Conservation (phyloP, 1,139 yeast species). For the Kodamaea derodonti region DNA sequence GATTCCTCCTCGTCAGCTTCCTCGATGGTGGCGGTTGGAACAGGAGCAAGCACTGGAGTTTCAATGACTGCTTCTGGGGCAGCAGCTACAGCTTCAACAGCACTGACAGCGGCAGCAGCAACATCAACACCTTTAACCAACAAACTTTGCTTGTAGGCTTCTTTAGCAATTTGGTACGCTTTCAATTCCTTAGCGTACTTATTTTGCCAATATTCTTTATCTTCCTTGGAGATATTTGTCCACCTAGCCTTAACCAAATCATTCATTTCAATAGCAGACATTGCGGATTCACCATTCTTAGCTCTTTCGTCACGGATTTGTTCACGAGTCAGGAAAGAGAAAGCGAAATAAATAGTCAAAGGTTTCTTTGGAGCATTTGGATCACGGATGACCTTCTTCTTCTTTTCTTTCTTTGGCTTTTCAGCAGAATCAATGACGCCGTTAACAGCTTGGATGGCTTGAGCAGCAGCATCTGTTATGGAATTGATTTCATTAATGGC, state of each 20-base stretch:
- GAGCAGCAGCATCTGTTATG: slow-evolving; percentile 11
- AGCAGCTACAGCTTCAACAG: slow-evolving; percentile 14
- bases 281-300: slow-evolving; percentile 54
- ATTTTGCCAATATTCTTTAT: slow-evolving; percentile 73
- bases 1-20: slow-evolving; percentile 9
- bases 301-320: slow-evolving; percentile 62
- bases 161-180: slow-evolving; percentile 60
- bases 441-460: slow-evolving; percentile 3
- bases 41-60: slow-evolving; percentile 13
- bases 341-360: slow-evolving; percentile 78
- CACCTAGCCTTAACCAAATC: slow-evolving; percentile 75
- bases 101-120: slow-evolving; percentile 11
- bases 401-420: slow-evolving; percentile 45
- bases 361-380: slow-evolving; percentile 66
- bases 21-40: slow-evolving; percentile 10
- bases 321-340: slow-evolving; percentile 62
- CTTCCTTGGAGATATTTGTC: slow-evolving; percentile 63
- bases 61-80: slow-evolving; percentile 10
- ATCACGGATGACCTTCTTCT: slow-evolving; percentile 51
- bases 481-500: slow-evolving; percentile 4
- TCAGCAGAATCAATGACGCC: slow-evolving; percentile 18
- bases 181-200: slow-evolving; percentile 64
- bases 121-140: slow-evolving; percentile 15
- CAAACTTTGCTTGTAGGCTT: slow-evolving; percentile 55
- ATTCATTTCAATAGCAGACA: slow-evolving; percentile 73